Percentiles rank a stretch among this genome's conserved stretches.
These are phyloP conservation scores for Lasiosphaeria miniovina DNA, from an alignment of 495 filamentous ascomycete genomes.

Conservation along the genomic window DNA sequence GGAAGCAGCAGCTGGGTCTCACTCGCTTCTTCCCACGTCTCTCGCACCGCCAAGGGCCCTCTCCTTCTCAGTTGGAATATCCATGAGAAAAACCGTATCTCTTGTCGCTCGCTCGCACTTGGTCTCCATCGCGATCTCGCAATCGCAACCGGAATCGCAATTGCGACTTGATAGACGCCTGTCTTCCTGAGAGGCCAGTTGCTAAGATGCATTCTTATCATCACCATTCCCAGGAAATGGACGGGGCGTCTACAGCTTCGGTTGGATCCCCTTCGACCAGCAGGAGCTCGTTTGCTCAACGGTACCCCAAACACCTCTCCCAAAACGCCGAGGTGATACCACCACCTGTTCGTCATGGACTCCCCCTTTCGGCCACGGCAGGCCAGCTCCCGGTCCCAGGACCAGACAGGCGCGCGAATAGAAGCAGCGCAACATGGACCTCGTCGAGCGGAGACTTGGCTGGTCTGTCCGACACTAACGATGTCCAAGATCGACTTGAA, in stretches of 20 bases:
- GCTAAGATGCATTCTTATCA: constrained; percentile 8
- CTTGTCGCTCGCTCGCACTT: not conserved
- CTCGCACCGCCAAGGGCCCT: not conserved
- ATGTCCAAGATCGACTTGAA: constrained; percentile 36
- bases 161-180: not conserved
- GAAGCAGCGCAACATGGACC: constrained; percentile 45
- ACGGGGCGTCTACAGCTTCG: constrained; percentile 11
- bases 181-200: not conserved
- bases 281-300: constrained; percentile 10
- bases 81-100: not conserved
- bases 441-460: constrained; percentile 38
- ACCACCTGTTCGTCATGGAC: not conserved
- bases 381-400: constrained; percentile 21
- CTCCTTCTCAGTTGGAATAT: not conserved
- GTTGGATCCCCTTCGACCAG: constrained; percentile 15
- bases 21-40: not conserved
- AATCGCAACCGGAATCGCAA: not conserved
- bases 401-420: constrained; percentile 18
- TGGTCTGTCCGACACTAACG: constrained; percentile 36
- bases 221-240: constrained; percentile 17
- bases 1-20: not conserved
- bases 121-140: not conserved
- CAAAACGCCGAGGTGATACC: constrained; percentile 6
- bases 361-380: constrained; percentile 20
- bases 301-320: constrained; percentile 1